Evolutionary conservation across 106 monocot genomes (phyloP).

Genomic region (Agapanthus africanus): DNA sequence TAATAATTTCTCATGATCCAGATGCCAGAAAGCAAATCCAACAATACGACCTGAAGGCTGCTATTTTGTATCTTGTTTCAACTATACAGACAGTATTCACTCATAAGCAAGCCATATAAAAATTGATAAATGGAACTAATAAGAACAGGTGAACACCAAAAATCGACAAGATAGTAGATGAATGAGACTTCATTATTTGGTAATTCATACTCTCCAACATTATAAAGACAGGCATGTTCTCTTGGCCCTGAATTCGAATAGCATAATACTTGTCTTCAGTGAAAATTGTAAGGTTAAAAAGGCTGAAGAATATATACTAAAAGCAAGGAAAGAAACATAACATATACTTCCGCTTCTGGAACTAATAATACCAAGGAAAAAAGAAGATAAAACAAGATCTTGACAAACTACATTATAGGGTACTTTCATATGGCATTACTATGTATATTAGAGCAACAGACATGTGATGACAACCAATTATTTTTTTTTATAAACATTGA

Average conservation of each 20-base stretch:
- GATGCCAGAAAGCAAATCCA: neutral
- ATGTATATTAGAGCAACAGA: neutral
- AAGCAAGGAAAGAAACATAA: neutral
- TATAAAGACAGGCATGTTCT: neutral
- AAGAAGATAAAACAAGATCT: neutral
- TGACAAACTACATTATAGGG: neutral
- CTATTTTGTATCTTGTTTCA: neutral
- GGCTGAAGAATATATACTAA: neutral
- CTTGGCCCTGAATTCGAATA: neutral
- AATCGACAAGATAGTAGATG: neutral
- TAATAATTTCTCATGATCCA: neutral
- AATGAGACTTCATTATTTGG: neutral
- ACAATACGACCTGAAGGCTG: neutral
- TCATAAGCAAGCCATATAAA: neutral
- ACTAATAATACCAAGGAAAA: neutral
- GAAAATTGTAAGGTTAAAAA: neutral
- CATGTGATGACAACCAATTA: neutral
- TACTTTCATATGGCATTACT: neutral
- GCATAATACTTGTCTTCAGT: neutral
- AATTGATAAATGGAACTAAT: neutral
- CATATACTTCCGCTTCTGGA: neutral
- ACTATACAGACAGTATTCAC: neutral
- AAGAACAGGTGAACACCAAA: neutral
- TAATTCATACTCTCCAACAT: neutral
- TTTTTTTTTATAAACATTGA: neutral